Evolutionary conservation across 2,329 filamentous ascomycete genomes (phyloP), one percentile per base, ranked within the genome.

Genomic region (Cladosporium cucumerinum): DNA sequence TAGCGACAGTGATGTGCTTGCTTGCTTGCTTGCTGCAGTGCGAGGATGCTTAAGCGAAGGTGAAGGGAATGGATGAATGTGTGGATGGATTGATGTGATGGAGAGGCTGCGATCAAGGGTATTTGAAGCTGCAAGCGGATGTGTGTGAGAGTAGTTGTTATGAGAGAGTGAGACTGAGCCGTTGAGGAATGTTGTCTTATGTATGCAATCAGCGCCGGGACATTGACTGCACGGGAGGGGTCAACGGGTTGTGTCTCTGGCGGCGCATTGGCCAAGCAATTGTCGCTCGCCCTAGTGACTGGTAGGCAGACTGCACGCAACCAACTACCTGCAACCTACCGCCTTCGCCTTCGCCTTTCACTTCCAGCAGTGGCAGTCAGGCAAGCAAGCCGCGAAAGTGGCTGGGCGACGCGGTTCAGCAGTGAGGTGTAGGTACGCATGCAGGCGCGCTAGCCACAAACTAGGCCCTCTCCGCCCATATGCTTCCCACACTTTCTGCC

Each of bases 1-100:
- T 64, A 64, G 62, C 62, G 62, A 64, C 62, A 64, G 62, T 64
- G 11, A 54, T 49, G 61, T 39, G 61, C 36, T 64, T 39, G 61
- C 36, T 64, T 39, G 61, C 36, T 64, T 39, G 61, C 36, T 64
- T 52, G 61, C 52, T 64, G 62, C 55, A 7, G 62, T 64, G 46
- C 52, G 61, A 51, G 49, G 26, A 34, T 48, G 61, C 30, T 26
- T 28, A 59, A 64, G 55, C 62, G 62, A 64, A 43, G 32, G 62
- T 64, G 46, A 39, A 32, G 52, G 21, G 32, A 43, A 23, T 58
- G 43, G 26, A 48, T 55, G 61, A 21, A 32, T 64, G 43, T 30
- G 48, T 36, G 54, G 55, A 43, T 39, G 54, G 55, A 43, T 39
- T 23, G 54, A 30, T 58, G 62, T 30, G 54, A 52, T 46, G 25